Evolutionary conservation across 2,329 filamentous ascomycete species (phyloP).

Genomic region (Endothia cerciana): DNA sequence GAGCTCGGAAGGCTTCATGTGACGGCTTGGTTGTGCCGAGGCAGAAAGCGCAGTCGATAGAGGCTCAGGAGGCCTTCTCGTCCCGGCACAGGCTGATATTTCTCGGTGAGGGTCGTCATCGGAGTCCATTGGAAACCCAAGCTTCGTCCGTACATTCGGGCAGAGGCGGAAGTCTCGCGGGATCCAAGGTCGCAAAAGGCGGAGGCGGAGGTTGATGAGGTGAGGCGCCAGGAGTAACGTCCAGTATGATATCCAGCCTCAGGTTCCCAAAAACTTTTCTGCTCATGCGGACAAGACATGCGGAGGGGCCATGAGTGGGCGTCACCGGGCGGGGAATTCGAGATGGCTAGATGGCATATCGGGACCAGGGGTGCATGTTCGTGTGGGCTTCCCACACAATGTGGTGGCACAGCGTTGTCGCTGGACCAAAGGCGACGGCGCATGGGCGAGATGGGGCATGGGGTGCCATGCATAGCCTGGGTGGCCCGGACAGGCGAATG

Average conservation of each 20-base stretch:
- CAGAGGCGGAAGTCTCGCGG: background rate
- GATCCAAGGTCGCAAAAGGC: background rate
- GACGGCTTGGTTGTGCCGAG: no score
- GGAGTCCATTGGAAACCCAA: background rate
- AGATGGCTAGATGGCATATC: background rate
- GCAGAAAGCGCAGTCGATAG: background rate
- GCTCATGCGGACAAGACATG: background rate
- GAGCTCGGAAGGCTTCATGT: background rate
- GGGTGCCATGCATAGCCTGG: constrained; percentile 6
- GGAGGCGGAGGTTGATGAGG: background rate
- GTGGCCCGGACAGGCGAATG: background rate
- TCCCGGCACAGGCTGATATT: background rate
- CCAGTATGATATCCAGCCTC: background rate
- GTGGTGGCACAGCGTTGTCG: background rate
- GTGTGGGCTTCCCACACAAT: background rate
- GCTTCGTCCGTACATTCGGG: background rate
- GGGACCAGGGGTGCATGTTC: background rate
- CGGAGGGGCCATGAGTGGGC: background rate
- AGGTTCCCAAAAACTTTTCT: background rate
- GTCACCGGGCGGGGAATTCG: constrained; percentile 3
- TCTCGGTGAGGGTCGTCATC: background rate
- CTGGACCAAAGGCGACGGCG: background rate
- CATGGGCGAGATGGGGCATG: background rate
- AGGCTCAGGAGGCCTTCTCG: background rate
- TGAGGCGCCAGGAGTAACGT: background rate